Evolutionary conservation across 1,284 basidiomycete genomes (phyloP), one percentile per base, ranked within the genome.

Genomic region (Neolentinus lepideus): DNA sequence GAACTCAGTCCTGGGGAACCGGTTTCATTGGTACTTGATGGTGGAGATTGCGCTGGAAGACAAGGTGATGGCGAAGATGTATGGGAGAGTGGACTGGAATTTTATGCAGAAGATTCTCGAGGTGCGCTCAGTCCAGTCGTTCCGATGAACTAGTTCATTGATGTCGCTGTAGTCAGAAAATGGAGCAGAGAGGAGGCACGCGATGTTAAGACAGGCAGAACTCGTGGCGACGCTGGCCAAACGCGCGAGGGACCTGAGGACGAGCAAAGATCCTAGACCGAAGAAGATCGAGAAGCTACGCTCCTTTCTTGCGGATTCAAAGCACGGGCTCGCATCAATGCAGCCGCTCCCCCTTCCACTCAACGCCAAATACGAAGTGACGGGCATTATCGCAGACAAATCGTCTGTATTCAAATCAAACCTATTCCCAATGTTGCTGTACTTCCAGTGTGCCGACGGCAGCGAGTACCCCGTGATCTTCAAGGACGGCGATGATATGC

Each of bases 331-430:
- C 9, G 72, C 81, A 4, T 81, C 83, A 0, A 86, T 96, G 66
- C 69, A 84, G 0, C 85, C 94, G 0, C 76, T 97, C 0, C 90
- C 93, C 0, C 79, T 98, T 1, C 97, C 97, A 0, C 79, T 99
- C 43, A 92, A 99, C 63, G 92, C 95, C 1, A 79, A 80, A 2
- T 76, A 96, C 27, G 80, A 84, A 58, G 80, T 98, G 29, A 88
- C 82, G 0, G 93, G 94, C 0, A 90, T 98, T 63, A 85, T 88
- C 35, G 74, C 94, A 0, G 95, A 99, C 56, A 92, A 92, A 65
- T 96, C 93, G 14, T 91, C 90, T 9, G 88, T 99, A 27, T 99
- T 99, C 81, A 99, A 99, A 70, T 98, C 94, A 45, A 98, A 96
- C 64, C 85, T 98, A 54, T 92, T 89, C 61, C 97, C 97, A 0